Base-by-base conservation (phyloP, 2,329 filamentous ascomycete genomes). In the Chalara sp. region DNA sequence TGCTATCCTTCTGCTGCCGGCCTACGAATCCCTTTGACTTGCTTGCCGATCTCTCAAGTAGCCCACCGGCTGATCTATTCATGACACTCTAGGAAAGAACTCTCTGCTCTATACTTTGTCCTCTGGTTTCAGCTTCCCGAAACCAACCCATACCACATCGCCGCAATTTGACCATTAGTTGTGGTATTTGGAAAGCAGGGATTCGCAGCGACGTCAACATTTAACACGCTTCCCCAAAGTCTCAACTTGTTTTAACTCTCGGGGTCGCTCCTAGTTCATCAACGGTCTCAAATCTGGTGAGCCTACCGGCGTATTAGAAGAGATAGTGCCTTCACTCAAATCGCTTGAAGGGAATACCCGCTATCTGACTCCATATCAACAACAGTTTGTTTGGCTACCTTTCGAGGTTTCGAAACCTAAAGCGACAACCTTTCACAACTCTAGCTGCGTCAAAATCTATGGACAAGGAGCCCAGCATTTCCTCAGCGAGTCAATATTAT, bases 101-200 rank as follows among this genome's bases (percentile, higher is more conserved):
- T 44, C 40, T 46, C 41, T 44, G 47, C 43, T 55, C 50, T 33
- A 58, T 53, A 53, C 56, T 58, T 59, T 57, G 49, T 60, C 52
- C 53, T 56, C 37, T 53, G 59, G 61, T 61, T 61, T 63, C 60
- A 61, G 45, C 55, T 58, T 61, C 56, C 63, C 63, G 63, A 64
- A 53, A 63, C 61, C 55, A 51, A 52, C 49, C 48, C 52, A 53
- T 51, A 55, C 51, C 56, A 57, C 48, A 56, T 44, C 40, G 52
- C 60, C 54, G 54, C 53, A 55, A 44, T 52, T 58, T 54, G 49
- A 46, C 53, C 31, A 43, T 47, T 58, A 53, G 51, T 51, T 58
- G 46, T 51, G 39, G 33, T 41, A 32, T 50, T 35, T 50, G 46
- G 46, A 52, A 40, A 47, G 44, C 49, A 53, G 48, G 54, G 43